A percentile compares a stretch with the other conserved stretches of the same genome.
phyloP scores from a whole-genome alignment of 2,329 filamentous ascomycete genomes.

The Aspergillus versicolor region DNA sequence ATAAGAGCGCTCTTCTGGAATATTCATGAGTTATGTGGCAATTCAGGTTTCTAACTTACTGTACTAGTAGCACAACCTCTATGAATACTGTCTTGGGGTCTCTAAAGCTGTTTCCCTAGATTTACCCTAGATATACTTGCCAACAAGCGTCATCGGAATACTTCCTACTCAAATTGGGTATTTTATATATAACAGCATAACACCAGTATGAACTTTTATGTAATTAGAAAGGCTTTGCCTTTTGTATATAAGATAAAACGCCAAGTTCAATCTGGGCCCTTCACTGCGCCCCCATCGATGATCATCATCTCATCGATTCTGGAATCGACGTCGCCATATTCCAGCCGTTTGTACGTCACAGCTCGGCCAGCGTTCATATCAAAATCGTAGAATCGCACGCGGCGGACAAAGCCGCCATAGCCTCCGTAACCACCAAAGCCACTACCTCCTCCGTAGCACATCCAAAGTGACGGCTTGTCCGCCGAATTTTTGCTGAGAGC shows the following conservation, averaged over 20 bases:
- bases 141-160: too few relatives aligned
- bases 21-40: too few relatives aligned
- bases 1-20: too few relatives aligned
- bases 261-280: conserved; percentile 25
- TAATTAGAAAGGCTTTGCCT: not conserved
- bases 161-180: not conserved
- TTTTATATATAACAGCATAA: not conserved
- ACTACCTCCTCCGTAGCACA: conserved; percentile 92
- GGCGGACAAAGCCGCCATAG: conserved; percentile 79
- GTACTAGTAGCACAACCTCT: too few relatives aligned
- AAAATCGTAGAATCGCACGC: conserved; percentile 85
- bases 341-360: conserved; percentile 86
- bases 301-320: conserved; percentile 61
- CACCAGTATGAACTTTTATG: conserved; percentile 1
- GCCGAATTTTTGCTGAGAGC: conserved; percentile 61
- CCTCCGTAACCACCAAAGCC: conserved; percentile 96
- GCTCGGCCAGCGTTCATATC: conserved; percentile 89
- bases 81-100: too few relatives aligned
- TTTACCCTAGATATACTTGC: too few relatives aligned
- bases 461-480: conserved; percentile 76
- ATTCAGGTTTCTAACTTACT: too few relatives aligned
- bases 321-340: conserved; percentile 58
- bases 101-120: too few relatives aligned
- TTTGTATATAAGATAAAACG: not conserved
- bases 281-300: conserved; percentile 58